A percentile compares a stretch with the other conserved stretches of the same genome.
Evolutionary conservation across 176 grass and related monocot species (phyloP).

Genomic region (Cenchrus americanus): DNA sequence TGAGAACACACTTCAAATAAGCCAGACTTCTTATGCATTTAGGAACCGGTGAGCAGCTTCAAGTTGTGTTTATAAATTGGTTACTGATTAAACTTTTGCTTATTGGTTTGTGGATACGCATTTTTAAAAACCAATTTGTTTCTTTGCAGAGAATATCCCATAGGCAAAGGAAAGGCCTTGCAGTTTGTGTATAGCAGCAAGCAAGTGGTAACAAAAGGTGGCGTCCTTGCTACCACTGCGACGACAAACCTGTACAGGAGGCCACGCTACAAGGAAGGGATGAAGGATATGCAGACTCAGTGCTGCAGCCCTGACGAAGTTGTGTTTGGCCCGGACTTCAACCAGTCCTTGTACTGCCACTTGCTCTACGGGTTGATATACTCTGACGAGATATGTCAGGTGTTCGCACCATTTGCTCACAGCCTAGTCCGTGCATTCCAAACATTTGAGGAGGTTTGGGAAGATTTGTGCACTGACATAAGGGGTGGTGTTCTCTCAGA

Average conservation of each 20-base stretch:
- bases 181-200: constrained; percentile 96
- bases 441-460: constrained; percentile 79
- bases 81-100: neutral
- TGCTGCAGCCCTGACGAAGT: constrained; percentile 81
- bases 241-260: constrained; percentile 86
- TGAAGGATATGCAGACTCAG: constrained; percentile 75
- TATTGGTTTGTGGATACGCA: constrained; percentile 20
- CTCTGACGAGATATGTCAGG: constrained; percentile 70
- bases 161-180: constrained; percentile 81
- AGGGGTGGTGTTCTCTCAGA: constrained; percentile 80
- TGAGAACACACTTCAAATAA: constrained; percentile 83
- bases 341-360: constrained; percentile 91
- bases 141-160: constrained; percentile 62
- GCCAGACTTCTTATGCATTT: constrained; percentile 83
- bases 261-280: constrained; percentile 59
- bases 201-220: constrained; percentile 70
- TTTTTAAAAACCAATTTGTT: neutral
- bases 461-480: constrained; percentile 77
- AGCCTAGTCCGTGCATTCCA: constrained; percentile 87
- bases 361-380: constrained; percentile 83
- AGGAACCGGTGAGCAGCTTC: constrained; percentile 66
- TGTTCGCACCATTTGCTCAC: constrained; percentile 84
- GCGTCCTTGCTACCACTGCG: constrained; percentile 77
- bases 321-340: constrained; percentile 76
- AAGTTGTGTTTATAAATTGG: neutral